A percentile compares a stretch with the other conserved stretches of the same genome.
phyloP scores from a whole-genome alignment of 768 basidiomycete genomes.

The Hemileccinum impolitum region DNA sequence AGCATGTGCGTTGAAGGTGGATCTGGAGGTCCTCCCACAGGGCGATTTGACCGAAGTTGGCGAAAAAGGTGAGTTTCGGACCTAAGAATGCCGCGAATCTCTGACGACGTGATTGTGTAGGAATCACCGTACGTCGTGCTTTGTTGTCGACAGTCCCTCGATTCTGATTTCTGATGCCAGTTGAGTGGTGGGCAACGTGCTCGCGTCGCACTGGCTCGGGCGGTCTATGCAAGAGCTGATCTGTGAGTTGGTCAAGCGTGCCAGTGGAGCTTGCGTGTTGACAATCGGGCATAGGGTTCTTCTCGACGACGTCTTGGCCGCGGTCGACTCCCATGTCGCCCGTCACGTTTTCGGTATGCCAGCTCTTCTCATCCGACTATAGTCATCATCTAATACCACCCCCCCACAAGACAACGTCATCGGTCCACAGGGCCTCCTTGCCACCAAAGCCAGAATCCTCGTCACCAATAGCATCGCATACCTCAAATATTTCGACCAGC shows the following conservation, averaged over 20 bases:
- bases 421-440: conserved; percentile 78
- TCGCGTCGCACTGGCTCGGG: conserved; percentile 79
- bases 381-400: neutral
- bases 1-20: conserved; percentile 85
- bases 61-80: conserved; percentile 59
- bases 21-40: conserved; percentile 72
- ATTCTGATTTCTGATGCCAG: conserved; percentile 33
- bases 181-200: conserved; percentile 84
- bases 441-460: conserved; percentile 78
- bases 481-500: conserved; percentile 69
- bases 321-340: conserved; percentile 84
- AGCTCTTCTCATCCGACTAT: neutral
- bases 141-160: conserved; percentile 3
- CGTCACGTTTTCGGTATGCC: conserved; percentile 73
- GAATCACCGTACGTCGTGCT: conserved; percentile 51
- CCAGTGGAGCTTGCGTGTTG: neutral
- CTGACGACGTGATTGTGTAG: conserved; percentile 19
- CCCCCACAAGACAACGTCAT: conserved; percentile 67
- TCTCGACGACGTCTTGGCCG: conserved; percentile 87
- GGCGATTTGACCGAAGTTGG: conserved; percentile 87
- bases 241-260: conserved; percentile 43
- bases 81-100: too few relatives aligned
- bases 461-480: conserved; percentile 90
- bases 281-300: conserved; percentile 46
- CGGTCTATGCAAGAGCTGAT: conserved; percentile 90